Evolutionary conservation across 805 yeast genomes (phyloP).

Genomic region (Metschnikowia aberdeeniae): DNA sequence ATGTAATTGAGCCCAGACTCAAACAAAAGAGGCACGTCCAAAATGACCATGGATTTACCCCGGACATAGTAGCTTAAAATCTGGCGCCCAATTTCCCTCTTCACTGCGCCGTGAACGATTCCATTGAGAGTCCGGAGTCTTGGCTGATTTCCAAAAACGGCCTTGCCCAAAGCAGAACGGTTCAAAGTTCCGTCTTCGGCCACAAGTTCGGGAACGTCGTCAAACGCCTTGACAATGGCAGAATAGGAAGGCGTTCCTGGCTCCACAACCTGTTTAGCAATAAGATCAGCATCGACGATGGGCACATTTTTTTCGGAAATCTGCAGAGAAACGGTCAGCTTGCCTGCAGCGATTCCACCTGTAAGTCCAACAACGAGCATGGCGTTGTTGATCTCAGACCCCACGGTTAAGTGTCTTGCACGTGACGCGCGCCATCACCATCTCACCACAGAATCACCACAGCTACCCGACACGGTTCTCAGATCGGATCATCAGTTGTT

Average conservation of each 20-base stretch:
- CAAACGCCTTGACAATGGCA: conserved; percentile 60
- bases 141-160: conserved; percentile 66
- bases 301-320: conserved; percentile 51
- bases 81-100: conserved; percentile 57
- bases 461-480: no score
- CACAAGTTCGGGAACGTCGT: conserved; percentile 49
- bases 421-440: conserved; percentile 1
- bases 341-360: conserved; percentile 97
- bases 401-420: neutral
- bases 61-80: conserved; percentile 54
- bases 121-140: conserved; percentile 60
- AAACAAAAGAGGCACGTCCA: conserved; percentile 89
- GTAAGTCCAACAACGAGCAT: conserved; percentile 95
- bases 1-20: conserved; percentile 68
- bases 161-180: conserved; percentile 69
- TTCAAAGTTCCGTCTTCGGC: conserved; percentile 48
- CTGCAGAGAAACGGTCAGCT: conserved; percentile 76
- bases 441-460: no score
- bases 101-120: conserved; percentile 86
- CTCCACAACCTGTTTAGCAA: conserved; percentile 80
- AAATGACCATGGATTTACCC: conserved; percentile 57
- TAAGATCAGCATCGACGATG: conserved; percentile 83
- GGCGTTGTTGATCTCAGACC: neutral
- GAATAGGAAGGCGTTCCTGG: conserved; percentile 75
- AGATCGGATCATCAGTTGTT: no score